These are phyloP conservation scores for Physaria fendleri DNA, from an alignment of 345 rosid genomes.

Conservation along the genomic window DNA sequence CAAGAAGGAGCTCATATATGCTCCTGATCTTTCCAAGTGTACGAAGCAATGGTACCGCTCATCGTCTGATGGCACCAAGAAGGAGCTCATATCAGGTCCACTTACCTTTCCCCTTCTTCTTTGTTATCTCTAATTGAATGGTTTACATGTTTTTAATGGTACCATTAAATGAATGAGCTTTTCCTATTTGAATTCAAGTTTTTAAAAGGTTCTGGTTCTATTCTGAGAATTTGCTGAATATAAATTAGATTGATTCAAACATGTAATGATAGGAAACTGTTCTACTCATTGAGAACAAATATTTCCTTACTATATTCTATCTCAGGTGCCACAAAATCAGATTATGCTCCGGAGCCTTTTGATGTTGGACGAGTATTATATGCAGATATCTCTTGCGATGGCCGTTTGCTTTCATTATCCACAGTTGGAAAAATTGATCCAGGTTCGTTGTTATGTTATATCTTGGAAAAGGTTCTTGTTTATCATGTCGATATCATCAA, in stretches of 20 bases:
- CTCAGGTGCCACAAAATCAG: constrained; percentile 85
- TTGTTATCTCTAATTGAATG: not conserved
- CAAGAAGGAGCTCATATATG: constrained; percentile 72
- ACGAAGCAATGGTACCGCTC: constrained; percentile 81
- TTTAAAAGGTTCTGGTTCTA: not conserved
- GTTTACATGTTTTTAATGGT: not conserved
- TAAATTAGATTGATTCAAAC: not conserved
- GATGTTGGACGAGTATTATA: constrained; percentile 75
- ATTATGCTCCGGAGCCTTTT: constrained; percentile 90
- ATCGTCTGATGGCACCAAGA: constrained; percentile 65
- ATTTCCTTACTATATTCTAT: constrained; percentile 15
- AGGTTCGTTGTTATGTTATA: constrained; percentile 40
- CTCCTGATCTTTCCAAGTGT: constrained; percentile 68
- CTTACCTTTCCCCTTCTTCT: not conserved
- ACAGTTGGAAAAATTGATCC: constrained; percentile 78
- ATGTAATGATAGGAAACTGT: not conserved
- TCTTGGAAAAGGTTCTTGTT: constrained; percentile 8
- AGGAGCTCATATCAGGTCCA: constrained; percentile 82
- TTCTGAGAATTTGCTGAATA: not conserved
- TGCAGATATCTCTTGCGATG: constrained; percentile 55
- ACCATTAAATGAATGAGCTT: not conserved
- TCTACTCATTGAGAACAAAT: not conserved
- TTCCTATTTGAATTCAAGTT: not conserved
- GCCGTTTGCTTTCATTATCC: constrained; percentile 45
- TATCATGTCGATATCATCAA: constrained; percentile 1